Conservation (phyloP, 202 grass and related monocot genomes). For the Digitaria exilis region DNA sequence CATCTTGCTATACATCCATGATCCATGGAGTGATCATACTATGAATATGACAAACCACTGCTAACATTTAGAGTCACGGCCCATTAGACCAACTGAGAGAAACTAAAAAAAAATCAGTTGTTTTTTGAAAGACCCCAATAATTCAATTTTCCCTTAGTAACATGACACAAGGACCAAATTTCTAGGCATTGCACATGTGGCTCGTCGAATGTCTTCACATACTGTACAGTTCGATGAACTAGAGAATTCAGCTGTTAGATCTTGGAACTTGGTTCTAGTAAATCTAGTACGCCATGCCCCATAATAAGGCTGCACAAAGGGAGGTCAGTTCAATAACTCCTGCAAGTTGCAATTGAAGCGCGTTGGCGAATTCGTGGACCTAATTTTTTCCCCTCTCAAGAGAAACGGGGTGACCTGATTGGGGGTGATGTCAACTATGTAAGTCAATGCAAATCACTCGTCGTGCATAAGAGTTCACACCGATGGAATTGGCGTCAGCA, state of each 20-base stretch:
- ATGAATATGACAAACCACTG: neutral
- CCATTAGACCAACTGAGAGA: neutral
- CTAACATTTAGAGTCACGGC: neutral
- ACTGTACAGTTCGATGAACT: neutral
- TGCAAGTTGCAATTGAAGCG: too few species aligned
- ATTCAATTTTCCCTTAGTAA: neutral
- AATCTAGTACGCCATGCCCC: neutral
- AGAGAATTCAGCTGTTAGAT: conserved; percentile 14
- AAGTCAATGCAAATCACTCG: conserved; percentile 1
- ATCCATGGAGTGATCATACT: neutral
- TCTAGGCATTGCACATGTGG: neutral
- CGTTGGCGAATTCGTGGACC: neutral
- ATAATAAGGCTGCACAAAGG: neutral
- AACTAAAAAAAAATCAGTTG: neutral
- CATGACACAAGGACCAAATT: neutral
- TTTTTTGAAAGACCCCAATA: neutral
- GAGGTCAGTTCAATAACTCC: too few species aligned
- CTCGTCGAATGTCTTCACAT: neutral
- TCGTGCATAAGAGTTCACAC: neutral
- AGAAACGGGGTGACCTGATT: neutral
- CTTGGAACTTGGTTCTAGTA: conserved; percentile 1
- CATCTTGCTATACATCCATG: neutral
- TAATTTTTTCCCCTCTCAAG: too few species aligned
- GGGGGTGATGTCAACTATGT: neutral
- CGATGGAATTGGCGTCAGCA: neutral